phyloP scores from a whole-genome alignment of 306 rosid genomes.

The Quercus robur region DNA sequence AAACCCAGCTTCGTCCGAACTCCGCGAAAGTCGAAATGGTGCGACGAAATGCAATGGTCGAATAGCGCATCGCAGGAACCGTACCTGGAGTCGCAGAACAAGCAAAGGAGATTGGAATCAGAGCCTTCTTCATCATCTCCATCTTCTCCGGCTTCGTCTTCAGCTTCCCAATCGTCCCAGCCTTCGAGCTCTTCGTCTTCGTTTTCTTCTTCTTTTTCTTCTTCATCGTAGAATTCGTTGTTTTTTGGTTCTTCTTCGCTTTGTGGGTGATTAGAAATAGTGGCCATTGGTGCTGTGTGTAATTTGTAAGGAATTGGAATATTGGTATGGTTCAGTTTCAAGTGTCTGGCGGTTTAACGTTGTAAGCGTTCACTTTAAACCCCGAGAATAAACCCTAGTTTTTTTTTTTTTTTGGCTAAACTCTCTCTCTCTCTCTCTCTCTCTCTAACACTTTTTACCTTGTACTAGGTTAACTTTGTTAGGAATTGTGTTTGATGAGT shows the following conservation, averaged over 20 bases:
- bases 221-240: background rate
- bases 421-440: too few species aligned
- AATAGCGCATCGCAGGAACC: slow-evolving; percentile 41
- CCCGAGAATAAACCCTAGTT: background rate
- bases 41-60: slow-evolving; percentile 56
- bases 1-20: slow-evolving; percentile 38
- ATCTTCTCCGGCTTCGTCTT: slow-evolving; percentile 8
- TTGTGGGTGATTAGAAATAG: background rate
- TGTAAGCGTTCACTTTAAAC: background rate
- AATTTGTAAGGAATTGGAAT: too few species aligned
- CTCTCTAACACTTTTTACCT: too few species aligned
- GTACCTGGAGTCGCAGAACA: slow-evolving; percentile 65
- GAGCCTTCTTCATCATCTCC: slow-evolving; percentile 30
- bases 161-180: slow-evolving; percentile 71
- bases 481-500: too few species aligned
- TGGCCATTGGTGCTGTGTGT: slow-evolving; percentile 22
- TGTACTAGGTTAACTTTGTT: too few species aligned
- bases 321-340: background rate
- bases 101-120: slow-evolving; percentile 44
- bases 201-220: slow-evolving; percentile 17
- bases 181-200: slow-evolving; percentile 29
- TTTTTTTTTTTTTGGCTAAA: too few species aligned
- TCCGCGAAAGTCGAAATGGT: slow-evolving; percentile 59
- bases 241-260: background rate
- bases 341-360: background rate